A percentile compares a stretch with the other conserved stretches of the same genome.
phyloP scores from a whole-genome alignment of 768 basidiomycete genomes.

The Strobilomyces dryophilus region DNA sequence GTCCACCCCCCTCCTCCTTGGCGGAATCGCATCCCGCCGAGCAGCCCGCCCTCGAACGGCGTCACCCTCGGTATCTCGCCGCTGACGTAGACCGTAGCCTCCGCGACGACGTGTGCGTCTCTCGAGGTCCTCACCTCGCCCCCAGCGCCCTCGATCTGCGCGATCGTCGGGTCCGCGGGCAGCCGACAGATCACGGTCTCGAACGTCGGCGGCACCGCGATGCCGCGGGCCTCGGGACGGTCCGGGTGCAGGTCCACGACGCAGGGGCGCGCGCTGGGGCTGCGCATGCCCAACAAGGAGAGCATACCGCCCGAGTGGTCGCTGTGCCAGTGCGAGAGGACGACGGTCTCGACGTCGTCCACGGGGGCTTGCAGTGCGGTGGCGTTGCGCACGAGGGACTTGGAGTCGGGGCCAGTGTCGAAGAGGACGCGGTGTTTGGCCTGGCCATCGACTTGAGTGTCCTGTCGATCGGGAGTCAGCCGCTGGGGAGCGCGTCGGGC shows the following conservation, averaged over 20 bases:
- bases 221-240: conserved; percentile 69
- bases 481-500: neutral
- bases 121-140: conserved; percentile 53
- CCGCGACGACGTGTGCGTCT: conserved; percentile 64
- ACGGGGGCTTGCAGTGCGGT: conserved; percentile 53
- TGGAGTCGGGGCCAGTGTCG: conserved; percentile 80
- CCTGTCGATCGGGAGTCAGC: conserved; percentile 31
- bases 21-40: conserved; percentile 63
- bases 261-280: conserved; percentile 30
- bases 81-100: conserved; percentile 66
- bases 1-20: conserved; percentile 39
- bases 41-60: conserved; percentile 62
- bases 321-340: conserved; percentile 79
- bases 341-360: conserved; percentile 52
- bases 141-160: conserved; percentile 51
- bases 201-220: conserved; percentile 58
- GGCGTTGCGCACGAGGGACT: conserved; percentile 70
- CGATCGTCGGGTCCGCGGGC: conserved; percentile 69
- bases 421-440: conserved; percentile 59
- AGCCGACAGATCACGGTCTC: conserved; percentile 57
- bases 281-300: conserved; percentile 52
- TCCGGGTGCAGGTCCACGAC: conserved; percentile 74
- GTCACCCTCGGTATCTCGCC: conserved; percentile 76
- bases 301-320: conserved; percentile 75
- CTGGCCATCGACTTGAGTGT: conserved; percentile 50